Evolutionary conservation across 306 rosid genomes (phyloP).

Genomic region (Mimosa pudica): DNA sequence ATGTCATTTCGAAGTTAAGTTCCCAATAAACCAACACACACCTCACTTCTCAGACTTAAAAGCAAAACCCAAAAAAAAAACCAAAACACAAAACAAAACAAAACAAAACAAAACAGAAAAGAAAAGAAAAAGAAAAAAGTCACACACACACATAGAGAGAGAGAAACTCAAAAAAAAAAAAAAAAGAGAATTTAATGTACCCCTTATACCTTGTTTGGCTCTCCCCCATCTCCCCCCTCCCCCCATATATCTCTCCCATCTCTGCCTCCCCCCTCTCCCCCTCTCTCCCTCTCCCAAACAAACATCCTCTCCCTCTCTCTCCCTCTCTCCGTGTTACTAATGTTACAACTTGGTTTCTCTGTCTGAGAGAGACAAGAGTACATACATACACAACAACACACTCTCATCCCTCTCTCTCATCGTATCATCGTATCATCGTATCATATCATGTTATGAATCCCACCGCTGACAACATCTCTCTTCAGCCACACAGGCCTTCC

Average conservation of each 20-base stretch:
- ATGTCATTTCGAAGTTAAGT: slow-evolving; percentile 37
- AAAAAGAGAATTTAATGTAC: slow-evolving; percentile 1
- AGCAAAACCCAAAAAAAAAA: neutral
- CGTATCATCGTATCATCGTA: too few relatives aligned
- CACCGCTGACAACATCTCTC: slow-evolving; percentile 46
- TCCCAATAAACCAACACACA: slow-evolving; percentile 22
- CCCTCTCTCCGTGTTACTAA: neutral
- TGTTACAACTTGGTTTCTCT: slow-evolving; percentile 26
- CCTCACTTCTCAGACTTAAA: neutral
- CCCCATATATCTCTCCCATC: neutral
- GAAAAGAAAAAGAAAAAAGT: neutral
- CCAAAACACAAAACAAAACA: too few relatives aligned
- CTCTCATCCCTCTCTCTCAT: slow-evolving; percentile 16
- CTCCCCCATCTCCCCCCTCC: neutral
- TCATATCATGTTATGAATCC: slow-evolving; percentile 70
- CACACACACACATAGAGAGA: neutral
- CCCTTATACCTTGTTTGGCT: slow-evolving; percentile 35
- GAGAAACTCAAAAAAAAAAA: neutral
- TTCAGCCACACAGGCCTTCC: slow-evolving; percentile 76
- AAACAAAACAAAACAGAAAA: neutral
- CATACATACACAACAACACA: neutral
- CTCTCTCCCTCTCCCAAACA: slow-evolving; percentile 59
- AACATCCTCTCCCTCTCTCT: slow-evolving; percentile 32
- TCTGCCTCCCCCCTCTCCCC: slow-evolving; percentile 29
- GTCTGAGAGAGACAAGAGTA: slow-evolving; percentile 34